phyloP scores from a whole-genome alignment of 371 early-diverging fungal genomes.

The Apophysomyces variabilis region DNA sequence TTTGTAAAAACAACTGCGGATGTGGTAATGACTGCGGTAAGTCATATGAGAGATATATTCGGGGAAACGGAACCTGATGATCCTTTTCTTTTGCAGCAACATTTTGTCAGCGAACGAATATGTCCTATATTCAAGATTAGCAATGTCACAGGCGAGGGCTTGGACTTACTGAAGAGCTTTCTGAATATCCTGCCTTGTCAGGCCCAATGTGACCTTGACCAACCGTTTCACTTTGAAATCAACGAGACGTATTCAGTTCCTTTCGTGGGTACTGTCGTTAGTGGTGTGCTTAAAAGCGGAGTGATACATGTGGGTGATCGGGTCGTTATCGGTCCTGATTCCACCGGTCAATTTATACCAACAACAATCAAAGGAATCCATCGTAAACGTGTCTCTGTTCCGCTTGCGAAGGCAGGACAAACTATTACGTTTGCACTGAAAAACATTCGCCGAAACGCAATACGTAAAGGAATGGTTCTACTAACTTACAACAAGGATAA shows the following conservation, averaged over 20 bases:
- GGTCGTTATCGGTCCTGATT: conserved; percentile 88
- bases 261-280: conserved; percentile 87
- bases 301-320: conserved; percentile 80
- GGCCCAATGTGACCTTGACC: conserved; percentile 64
- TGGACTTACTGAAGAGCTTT: conserved; percentile 82
- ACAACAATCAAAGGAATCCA: conserved; percentile 88
- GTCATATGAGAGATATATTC: background rate
- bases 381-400: conserved; percentile 82
- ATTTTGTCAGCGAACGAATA: conserved; percentile 84
- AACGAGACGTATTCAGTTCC: conserved; percentile 92
- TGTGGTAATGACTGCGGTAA: conserved; percentile 79
- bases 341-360: conserved; percentile 74
- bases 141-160: conserved; percentile 90
- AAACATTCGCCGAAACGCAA: conserved; percentile 74
- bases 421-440: conserved; percentile 86
- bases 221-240: conserved; percentile 80
- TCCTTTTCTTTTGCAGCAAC: conserved; percentile 38
- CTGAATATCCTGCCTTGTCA: conserved; percentile 81
- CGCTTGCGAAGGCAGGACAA: conserved; percentile 83
- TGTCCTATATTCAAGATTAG: conserved; percentile 95
- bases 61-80: background rate
- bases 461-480: conserved; percentile 93
- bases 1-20: conserved; percentile 76
- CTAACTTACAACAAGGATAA: conserved; percentile 61
- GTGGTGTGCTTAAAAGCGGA: conserved; percentile 66